Conservation (phyloP, 1,284 basidiomycete species). For the Microbotryum silenes-acaulis region DNA sequence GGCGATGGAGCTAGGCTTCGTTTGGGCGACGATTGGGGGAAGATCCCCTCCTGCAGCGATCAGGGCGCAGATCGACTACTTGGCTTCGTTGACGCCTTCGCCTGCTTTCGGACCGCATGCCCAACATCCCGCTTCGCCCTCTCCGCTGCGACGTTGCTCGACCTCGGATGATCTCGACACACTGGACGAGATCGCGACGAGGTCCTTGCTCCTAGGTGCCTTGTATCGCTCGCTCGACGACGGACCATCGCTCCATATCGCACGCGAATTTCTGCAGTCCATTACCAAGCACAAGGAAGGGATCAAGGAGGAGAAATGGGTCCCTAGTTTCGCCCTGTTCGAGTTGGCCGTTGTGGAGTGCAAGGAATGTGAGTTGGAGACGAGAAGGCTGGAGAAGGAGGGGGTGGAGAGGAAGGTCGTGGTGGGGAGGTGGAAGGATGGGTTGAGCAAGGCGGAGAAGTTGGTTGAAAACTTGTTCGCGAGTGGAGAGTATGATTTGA, state of each 20-base stretch:
- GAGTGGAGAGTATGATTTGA: conserved; percentile 25
- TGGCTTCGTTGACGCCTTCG: conserved; percentile 17
- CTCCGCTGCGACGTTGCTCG: neutral
- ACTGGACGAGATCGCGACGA: conserved; percentile 28
- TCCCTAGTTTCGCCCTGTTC: conserved; percentile 22
- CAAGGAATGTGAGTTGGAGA: conserved; percentile 22
- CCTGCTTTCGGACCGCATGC: conserved; percentile 3
- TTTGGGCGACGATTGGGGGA: conserved; percentile 26
- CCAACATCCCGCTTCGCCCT: neutral
- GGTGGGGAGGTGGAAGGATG: conserved; percentile 20
- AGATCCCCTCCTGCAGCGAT: conserved; percentile 4
- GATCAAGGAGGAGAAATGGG: conserved; percentile 27
- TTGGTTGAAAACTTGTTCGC: conserved; percentile 19
- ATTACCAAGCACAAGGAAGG: conserved; percentile 3
- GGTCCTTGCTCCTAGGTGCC: conserved; percentile 31
- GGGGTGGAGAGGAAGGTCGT: neutral
- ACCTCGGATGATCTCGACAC: conserved; percentile 28
- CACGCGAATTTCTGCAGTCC: conserved; percentile 16
- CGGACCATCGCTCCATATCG: neutral
- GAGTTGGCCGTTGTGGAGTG: conserved; percentile 21
- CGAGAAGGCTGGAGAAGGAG: neutral
- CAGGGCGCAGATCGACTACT: conserved; percentile 18
- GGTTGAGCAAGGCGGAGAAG: conserved; percentile 18
- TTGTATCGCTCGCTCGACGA: conserved; percentile 27
- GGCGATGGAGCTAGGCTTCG: conserved; percentile 27